Base-by-base conservation (phyloP, 2,329 filamentous ascomycete species). In the Claviceps paspali region DNA sequence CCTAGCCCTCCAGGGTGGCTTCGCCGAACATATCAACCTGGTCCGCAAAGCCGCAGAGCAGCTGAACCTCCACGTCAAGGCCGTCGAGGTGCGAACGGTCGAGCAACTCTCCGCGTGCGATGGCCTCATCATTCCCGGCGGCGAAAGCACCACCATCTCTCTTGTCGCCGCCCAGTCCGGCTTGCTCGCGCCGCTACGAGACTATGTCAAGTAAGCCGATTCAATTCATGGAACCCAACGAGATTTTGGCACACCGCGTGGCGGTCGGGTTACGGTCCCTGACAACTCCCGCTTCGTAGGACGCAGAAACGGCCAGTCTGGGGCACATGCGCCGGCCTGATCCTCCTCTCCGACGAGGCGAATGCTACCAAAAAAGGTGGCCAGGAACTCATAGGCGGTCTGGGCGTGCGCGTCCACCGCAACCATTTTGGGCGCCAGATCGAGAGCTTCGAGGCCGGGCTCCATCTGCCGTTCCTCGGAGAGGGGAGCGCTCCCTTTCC, bases 351-450 rank as follows among this genome's bases (percentile, higher is more conserved):
- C 2, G 82, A 94, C 51, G 77, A 81, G 41, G 88, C 86, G 35
- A 93, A 88, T 55, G 74, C 79, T 43, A 86, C 83, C 27, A 96
- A 95, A 56, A 78, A 82, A 50, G 86, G 85, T 30, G 88, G 88
- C 0, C 91, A 96, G 57, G 85, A 94, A 41, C 70, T 96, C 38
- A 85, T 98, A 43, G 91, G 91, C 11, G 91, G 91, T 2, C 68
- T 98, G 27, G 79, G 86, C 51, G 87, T 98, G 26, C 70, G 84
- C 32, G 87, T 96, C 23, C 86, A 92, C 52, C 73, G 91, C 33
- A 98, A 96, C 53, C 85, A 95, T 57, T 98, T 95, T 52, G 91
- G 91, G 3, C 74, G 88, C 38, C 91, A 98, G 59, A 79, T 82
- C 11, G 85, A 96, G 60, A 92, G 82, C 53, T 96, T 96, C 57